Conservation (phyloP, 2,329 filamentous ascomycete genomes). For the Fusarium sororula region DNA sequence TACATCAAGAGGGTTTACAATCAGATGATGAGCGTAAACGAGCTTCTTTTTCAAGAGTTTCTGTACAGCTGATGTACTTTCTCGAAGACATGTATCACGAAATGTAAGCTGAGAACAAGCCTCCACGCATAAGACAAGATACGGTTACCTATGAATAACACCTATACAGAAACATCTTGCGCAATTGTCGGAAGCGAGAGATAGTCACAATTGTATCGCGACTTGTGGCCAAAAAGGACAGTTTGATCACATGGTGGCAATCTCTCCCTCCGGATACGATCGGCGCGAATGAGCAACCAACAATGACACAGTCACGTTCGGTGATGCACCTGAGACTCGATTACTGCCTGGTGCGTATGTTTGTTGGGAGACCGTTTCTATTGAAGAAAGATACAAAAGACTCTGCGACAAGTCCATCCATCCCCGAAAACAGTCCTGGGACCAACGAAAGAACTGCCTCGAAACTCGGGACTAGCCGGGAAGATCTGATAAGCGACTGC, state of each 20-base stretch:
- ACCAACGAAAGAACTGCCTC: not conserved
- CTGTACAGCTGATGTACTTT: not conserved
- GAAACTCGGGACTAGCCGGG: not conserved
- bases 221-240: not conserved
- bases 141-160: not conserved
- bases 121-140: not conserved
- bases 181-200: not conserved
- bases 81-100: constrained; percentile 6
- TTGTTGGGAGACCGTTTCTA: not conserved
- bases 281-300: not conserved
- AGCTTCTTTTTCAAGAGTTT: not conserved
- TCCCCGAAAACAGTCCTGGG: not conserved
- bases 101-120: not conserved
- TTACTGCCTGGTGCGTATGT: not conserved
- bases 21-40: not conserved
- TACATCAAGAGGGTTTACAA: not conserved
- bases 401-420: not conserved
- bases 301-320: not conserved
- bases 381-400: not conserved
- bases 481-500: constrained; percentile 1
- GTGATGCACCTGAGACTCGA: not conserved
- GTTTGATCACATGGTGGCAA: not conserved
- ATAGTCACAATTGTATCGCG: not conserved
- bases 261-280: not conserved
- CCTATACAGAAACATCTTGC: not conserved